Evolutionary conservation across 2,329 filamentous ascomycete genomes (phyloP).

Genomic region (Penicillium aurantiogriseum): DNA sequence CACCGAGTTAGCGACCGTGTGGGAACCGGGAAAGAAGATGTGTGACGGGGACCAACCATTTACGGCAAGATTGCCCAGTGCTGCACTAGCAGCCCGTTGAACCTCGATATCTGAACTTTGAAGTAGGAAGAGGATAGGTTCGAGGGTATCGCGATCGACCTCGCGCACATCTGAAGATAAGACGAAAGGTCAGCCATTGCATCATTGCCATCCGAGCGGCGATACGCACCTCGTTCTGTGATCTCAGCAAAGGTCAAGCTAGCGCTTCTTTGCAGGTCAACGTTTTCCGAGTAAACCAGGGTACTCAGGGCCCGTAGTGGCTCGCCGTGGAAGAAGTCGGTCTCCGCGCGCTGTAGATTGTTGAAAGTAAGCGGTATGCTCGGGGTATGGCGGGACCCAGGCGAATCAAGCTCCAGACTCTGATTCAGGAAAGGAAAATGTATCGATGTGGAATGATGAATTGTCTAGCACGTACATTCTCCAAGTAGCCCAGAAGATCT

Average conservation of each 20-base stretch:
- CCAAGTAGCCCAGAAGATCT: conserved; percentile 89
- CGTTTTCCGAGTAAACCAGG: conserved; percentile 96
- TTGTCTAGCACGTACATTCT: conserved; percentile 67
- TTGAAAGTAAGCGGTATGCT: conserved; percentile 19
- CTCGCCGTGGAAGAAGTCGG: conserved; percentile 96
- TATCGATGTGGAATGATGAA: neutral
- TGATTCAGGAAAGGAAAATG: conserved; percentile 30
- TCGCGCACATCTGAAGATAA: conserved; percentile 77
- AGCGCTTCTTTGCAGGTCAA: conserved; percentile 94
- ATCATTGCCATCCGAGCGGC: conserved; percentile 3
- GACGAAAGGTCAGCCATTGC: conserved; percentile 16
- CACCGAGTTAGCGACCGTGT: conserved; percentile 43
- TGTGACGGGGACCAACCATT: conserved; percentile 63
- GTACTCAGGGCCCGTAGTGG: conserved; percentile 91
- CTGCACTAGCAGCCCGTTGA: conserved; percentile 91
- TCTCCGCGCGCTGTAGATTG: conserved; percentile 74
- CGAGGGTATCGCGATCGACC: conserved; percentile 90
- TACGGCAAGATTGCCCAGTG: conserved; percentile 91
- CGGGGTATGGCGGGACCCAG: neutral
- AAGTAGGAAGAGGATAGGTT: conserved; percentile 91
- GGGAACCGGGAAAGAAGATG: conserved; percentile 10
- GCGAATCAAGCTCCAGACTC: neutral
- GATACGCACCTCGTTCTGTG: conserved; percentile 78
- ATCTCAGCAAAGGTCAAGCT: conserved; percentile 99
- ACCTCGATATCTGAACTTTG: conserved; percentile 97